Percentiles rank a stretch among this genome's conserved stretches.
Conservation (phyloP, 2,329 filamentous ascomycete genomes). For the Aspergillus luchuensis region DNA sequence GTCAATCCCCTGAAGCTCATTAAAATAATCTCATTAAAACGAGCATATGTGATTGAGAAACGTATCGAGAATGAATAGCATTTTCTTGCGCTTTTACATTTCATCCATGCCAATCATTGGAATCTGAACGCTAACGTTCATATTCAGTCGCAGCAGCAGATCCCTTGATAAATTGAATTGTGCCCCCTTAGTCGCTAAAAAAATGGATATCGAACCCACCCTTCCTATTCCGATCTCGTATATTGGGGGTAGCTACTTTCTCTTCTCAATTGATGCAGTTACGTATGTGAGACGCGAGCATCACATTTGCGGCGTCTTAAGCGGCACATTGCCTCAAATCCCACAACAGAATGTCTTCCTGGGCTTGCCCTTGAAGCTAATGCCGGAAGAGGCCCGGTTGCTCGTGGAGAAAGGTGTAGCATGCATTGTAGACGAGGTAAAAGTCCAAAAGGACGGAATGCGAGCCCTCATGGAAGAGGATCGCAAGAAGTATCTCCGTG, state of each 20-base stretch:
- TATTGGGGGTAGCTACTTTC: conserved; percentile 77
- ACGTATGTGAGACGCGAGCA: conserved; percentile 75
- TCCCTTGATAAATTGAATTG: neutral
- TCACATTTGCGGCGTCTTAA: conserved; percentile 81
- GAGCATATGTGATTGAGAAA: conserved; percentile 49
- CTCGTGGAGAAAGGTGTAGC: conserved; percentile 76
- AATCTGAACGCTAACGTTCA: conserved; percentile 28
- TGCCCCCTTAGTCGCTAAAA: conserved; percentile 8
- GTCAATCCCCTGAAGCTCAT: conserved; percentile 76
- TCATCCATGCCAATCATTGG: conserved; percentile 6
- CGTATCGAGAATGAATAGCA: conserved; percentile 42
- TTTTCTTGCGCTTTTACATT: conserved; percentile 14
- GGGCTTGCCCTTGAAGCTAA: conserved; percentile 82
- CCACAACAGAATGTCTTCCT: conserved; percentile 95
- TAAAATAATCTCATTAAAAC: conserved; percentile 36
- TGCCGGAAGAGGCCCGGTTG: conserved; percentile 83
- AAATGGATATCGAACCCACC: conserved; percentile 40
- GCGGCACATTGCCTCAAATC: conserved; percentile 85
- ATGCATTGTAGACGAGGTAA: conserved; percentile 77
- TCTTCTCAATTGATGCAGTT: conserved; percentile 84
- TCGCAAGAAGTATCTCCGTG: conserved; percentile 62
- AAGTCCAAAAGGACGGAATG: conserved; percentile 68
- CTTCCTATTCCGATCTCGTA: conserved; percentile 76
- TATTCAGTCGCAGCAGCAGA: conserved; percentile 18
- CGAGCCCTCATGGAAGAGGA: conserved; percentile 59